Conservation (phyloP, 176 grass and related monocot species). For the Pharus latifolius region DNA sequence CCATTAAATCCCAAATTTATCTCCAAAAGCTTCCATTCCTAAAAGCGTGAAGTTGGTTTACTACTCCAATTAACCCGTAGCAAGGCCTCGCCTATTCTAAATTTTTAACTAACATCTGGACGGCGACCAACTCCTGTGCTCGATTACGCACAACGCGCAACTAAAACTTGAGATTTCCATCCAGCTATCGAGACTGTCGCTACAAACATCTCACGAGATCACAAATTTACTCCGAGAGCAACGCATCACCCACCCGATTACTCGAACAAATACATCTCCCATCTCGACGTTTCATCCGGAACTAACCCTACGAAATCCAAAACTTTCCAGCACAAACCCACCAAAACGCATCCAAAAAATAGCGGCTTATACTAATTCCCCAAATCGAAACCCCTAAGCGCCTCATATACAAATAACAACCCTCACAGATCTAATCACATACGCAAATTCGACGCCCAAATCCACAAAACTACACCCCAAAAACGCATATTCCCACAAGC, state of each 20-base stretch:
- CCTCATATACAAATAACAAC: not conserved
- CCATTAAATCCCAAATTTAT: not conserved
- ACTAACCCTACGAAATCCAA: not conserved
- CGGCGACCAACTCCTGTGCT: not conserved
- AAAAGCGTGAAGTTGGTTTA: not conserved
- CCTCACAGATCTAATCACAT: slow-evolving; percentile 1
- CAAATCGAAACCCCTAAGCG: not conserved
- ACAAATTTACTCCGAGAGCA: not conserved
- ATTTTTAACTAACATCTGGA: not conserved
- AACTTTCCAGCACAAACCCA: not conserved
- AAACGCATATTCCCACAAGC: not conserved
- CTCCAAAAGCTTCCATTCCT: not conserved
- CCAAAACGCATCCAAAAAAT: not conserved
- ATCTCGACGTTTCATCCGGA: not conserved
- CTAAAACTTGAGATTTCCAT: not conserved
- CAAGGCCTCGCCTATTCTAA: not conserved
- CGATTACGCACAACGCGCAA: not conserved
- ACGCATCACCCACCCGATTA: too few relatives aligned
- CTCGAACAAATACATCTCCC: not conserved
- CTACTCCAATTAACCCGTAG: not conserved
- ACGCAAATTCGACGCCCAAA: not conserved
- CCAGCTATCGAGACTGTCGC: not conserved
- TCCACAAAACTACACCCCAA: not conserved
- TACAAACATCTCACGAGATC: not conserved
- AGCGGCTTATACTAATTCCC: not conserved